Conservation (phyloP, 108 stramenopile species). For the Skeletonema tropicum region DNA sequence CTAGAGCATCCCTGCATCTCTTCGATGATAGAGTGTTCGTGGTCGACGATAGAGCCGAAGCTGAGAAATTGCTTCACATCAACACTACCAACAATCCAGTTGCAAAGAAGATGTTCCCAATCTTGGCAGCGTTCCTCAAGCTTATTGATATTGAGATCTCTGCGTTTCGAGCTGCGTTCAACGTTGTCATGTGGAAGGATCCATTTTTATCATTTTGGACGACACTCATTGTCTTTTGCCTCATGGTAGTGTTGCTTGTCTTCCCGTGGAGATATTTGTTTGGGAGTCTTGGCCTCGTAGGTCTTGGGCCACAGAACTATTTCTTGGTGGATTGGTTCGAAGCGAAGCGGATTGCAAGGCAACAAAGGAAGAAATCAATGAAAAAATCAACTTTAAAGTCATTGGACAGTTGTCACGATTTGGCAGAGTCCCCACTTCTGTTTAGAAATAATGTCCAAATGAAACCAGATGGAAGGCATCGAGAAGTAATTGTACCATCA, state of each 20-base stretch:
- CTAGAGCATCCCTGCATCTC: slow-evolving; percentile 9
- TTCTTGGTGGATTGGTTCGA: slow-evolving; percentile 20
- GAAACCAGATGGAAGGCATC: slow-evolving; percentile 14
- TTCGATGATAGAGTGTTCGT: slow-evolving; percentile 25
- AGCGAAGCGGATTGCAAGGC: background rate
- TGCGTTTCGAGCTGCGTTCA: slow-evolving; percentile 22
- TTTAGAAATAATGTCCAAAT: slow-evolving; percentile 5
- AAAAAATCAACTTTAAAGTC: slow-evolving; percentile 5
- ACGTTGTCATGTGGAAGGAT: slow-evolving; percentile 28
- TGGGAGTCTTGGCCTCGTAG: slow-evolving; percentile 5
- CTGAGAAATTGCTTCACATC: slow-evolving; percentile 5
- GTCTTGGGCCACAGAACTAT: slow-evolving; percentile 18
- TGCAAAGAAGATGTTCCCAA: slow-evolving; percentile 2
- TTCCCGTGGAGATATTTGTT: slow-evolving; percentile 26
- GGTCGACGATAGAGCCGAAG: slow-evolving; percentile 11
- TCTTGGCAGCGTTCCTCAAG: slow-evolving; percentile 12
- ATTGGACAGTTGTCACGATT: slow-evolving; percentile 16
- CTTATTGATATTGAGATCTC: slow-evolving; percentile 3
- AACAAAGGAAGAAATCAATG: background rate
- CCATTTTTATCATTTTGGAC: slow-evolving; percentile 21
- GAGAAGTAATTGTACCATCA: slow-evolving; percentile 57
- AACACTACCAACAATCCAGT: slow-evolving; percentile 13
- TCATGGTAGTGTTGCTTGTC: slow-evolving; percentile 5
- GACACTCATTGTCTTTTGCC: slow-evolving; percentile 6
- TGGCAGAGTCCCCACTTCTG: slow-evolving; percentile 31